These are phyloP conservation scores for Persicaria maculosa DNA, from an alignment of 148 eudicot genomes.

Conservation along the genomic window DNA sequence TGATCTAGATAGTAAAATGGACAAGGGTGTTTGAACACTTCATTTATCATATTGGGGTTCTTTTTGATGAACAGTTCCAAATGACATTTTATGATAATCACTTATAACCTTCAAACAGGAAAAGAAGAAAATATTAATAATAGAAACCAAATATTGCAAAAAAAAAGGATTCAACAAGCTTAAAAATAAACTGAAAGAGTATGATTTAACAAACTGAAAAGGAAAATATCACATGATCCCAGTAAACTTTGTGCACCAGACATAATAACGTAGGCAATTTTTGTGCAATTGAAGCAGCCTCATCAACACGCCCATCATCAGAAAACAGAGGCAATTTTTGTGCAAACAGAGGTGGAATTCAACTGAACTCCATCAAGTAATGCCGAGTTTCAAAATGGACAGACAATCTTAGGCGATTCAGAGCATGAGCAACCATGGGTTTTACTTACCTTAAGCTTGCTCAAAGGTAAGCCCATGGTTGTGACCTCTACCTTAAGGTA, in stretches of 20 bases:
- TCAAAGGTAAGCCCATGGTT: too few relatives aligned
- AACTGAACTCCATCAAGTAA: constrained; percentile 98
- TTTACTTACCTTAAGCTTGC: too few relatives aligned
- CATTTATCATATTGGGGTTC: neutral
- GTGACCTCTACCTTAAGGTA: too few relatives aligned
- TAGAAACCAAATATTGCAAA: neutral
- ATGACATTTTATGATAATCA: too few relatives aligned
- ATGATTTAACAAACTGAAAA: too few relatives aligned
- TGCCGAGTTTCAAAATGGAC: constrained; percentile 29
- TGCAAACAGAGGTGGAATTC: constrained; percentile 98
- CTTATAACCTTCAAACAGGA: too few relatives aligned
- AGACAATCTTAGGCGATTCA: constrained; percentile 12
- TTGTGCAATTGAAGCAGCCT: constrained; percentile 99
- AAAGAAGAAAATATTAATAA: neutral
- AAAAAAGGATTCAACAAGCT: neutral
- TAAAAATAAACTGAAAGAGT: neutral
- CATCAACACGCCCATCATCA: constrained; percentile 98
- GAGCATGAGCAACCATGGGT: too few relatives aligned
- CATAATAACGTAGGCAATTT: constrained; percentile 70
- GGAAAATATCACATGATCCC: neutral
- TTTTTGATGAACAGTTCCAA: too few relatives aligned
- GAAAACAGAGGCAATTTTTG: constrained; percentile 97
- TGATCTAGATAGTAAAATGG: neutral
- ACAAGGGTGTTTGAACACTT: neutral
- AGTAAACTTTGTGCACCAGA: constrained; percentile 5